Evolutionary conservation across 2,329 filamentous ascomycete genomes (phyloP).

Genomic region (Aulographum hederae): DNA sequence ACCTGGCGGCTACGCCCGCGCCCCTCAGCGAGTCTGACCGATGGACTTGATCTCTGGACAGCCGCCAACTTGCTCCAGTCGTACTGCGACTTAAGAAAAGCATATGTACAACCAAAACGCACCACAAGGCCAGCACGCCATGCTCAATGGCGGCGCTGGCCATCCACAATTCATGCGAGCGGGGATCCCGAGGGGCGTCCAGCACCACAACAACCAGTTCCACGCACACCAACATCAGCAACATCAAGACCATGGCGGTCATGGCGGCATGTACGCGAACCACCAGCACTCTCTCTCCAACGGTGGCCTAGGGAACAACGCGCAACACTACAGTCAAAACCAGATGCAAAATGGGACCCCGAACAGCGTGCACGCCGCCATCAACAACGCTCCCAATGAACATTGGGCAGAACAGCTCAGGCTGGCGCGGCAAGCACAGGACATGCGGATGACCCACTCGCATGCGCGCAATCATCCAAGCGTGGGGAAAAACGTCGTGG

Average conservation of each 20-base stretch:
- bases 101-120: slow-evolving; percentile 57
- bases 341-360: slow-evolving; percentile 43
- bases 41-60: too few species aligned
- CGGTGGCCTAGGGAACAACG: slow-evolving; percentile 45
- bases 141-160: slow-evolving; percentile 50
- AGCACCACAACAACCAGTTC: slow-evolving; percentile 24
- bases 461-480: slow-evolving; percentile 55
- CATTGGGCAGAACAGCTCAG: slow-evolving; percentile 84
- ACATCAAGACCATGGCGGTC: slow-evolving; percentile 43
- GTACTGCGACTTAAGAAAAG: too few species aligned
- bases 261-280: slow-evolving; percentile 36
- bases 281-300: slow-evolving; percentile 43
- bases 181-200: slow-evolving; percentile 23
- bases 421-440: slow-evolving; percentile 53
- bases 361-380: slow-evolving; percentile 33
- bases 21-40: too few species aligned
- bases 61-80: too few species aligned
- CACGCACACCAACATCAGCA: slow-evolving; percentile 40
- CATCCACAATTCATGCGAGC: slow-evolving; percentile 29
- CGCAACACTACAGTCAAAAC: slow-evolving; percentile 40
- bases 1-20: too few species aligned
- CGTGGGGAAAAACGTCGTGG: slow-evolving; percentile 48
- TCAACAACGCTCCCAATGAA: slow-evolving; percentile 40
- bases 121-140: slow-evolving; percentile 51
- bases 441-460: slow-evolving; percentile 53